phyloP scores from a whole-genome alignment of 495 filamentous ascomycete species.

The Penicillium antarcticum region DNA sequence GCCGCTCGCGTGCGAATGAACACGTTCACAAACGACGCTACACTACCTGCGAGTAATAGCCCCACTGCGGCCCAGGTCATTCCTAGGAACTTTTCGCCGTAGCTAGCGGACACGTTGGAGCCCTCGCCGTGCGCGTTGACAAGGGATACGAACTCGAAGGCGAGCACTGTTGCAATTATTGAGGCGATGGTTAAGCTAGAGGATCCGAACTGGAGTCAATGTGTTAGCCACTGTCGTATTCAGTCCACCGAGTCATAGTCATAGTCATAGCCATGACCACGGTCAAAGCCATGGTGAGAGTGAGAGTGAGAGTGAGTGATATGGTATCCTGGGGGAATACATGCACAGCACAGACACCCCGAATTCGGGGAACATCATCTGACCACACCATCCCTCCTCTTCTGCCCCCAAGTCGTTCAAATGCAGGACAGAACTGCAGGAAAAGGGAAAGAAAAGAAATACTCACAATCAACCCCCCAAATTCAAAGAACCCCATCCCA shows the following conservation, averaged over 20 bases:
- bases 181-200: slow-evolving; percentile 57
- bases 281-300: too few species aligned
- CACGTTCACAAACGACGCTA: slow-evolving; percentile 24
- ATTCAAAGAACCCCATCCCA: slow-evolving; percentile 24
- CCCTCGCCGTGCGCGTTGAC: slow-evolving; percentile 57
- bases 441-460: too few species aligned
- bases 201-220: slow-evolving; percentile 40
- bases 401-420: too few species aligned
- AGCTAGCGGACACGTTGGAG: slow-evolving; percentile 49
- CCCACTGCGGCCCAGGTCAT: slow-evolving; percentile 59
- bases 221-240: slow-evolving; percentile 1
- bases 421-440: too few species aligned
- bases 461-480: slow-evolving; percentile 33
- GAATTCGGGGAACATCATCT: neutral
- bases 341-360: neutral
- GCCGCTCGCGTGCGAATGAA: slow-evolving; percentile 16
- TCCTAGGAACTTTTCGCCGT: slow-evolving; percentile 54
- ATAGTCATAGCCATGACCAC: too few species aligned
- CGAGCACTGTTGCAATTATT: slow-evolving; percentile 58
- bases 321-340: neutral
- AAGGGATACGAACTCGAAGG: slow-evolving; percentile 53
- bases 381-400: neutral
- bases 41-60: slow-evolving; percentile 42
- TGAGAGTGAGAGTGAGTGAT: too few species aligned
- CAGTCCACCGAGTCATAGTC: too few species aligned